Conservation (phyloP, 1,284 basidiomycete species). For the Fomitopsis palustris region DNA sequence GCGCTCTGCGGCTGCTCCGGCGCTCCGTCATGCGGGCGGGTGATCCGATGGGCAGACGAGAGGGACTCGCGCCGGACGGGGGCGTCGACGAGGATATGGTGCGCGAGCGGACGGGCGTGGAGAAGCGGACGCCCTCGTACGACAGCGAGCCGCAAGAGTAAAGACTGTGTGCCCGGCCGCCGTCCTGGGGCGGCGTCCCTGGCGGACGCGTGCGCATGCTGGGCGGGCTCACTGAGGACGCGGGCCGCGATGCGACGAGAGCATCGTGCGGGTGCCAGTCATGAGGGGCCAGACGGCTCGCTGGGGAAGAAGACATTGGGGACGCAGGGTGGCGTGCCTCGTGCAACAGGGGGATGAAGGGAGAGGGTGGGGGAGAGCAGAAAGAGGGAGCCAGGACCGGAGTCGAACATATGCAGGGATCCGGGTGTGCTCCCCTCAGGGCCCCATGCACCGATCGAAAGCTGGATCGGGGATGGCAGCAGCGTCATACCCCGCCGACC, state of each 20-base stretch:
- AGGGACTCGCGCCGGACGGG: background rate
- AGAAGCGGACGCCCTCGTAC: conserved; percentile 6
- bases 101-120: conserved; percentile 5
- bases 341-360: background rate
- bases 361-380: background rate
- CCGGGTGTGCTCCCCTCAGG: background rate
- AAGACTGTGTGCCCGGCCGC: background rate
- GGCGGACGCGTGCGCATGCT: background rate
- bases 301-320: background rate
- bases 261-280: background rate
- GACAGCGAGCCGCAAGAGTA: background rate
- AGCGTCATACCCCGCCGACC: background rate
- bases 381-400: conserved; percentile 1
- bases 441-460: background rate
- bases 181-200: background rate
- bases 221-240: background rate
- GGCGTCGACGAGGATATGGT: background rate
- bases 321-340: conserved; percentile 2
- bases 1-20: background rate
- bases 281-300: background rate
- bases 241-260: background rate
- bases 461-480: background rate
- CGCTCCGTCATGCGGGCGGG: background rate
- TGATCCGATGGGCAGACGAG: conserved; percentile 6
- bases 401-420: conserved; percentile 1